phyloP scores from a whole-genome alignment of 2,329 filamentous ascomycete species.

The Apiospora marii region DNA sequence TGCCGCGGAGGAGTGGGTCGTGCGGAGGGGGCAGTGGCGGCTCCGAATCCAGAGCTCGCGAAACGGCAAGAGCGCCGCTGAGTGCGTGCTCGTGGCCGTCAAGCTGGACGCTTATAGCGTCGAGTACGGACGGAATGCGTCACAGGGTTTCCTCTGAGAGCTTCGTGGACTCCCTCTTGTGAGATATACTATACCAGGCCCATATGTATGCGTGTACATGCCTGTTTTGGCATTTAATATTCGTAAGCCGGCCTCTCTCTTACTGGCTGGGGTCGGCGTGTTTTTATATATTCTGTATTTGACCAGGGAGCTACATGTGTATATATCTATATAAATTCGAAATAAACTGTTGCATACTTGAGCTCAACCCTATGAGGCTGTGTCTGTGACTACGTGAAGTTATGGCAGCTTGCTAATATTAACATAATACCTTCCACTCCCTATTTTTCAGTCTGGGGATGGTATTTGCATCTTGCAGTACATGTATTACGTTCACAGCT shows the following conservation, averaged over 20 bases:
- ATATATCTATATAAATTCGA: not conserved
- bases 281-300: not conserved
- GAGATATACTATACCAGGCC: not conserved
- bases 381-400: not conserved
- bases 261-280: not conserved
- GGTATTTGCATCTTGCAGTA: not conserved
- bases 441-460: not conserved
- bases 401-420: not conserved
- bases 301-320: not conserved
- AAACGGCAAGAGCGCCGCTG: conserved; percentile 62
- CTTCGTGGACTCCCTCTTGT: accelerated
- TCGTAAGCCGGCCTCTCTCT: too few relatives aligned
- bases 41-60: conserved; percentile 66
- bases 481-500: not conserved
- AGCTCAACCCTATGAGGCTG: not conserved
- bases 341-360: not conserved
- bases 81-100: conserved; percentile 78
- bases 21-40: conserved; percentile 76
- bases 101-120: conserved; percentile 76
- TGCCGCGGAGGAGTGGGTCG: conserved; percentile 62
- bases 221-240: not conserved
- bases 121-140: conserved; percentile 71
- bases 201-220: too few relatives aligned
- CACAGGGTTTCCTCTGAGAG: conserved; percentile 66
- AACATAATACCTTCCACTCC: not conserved